Conservation (phyloP, 495 filamentous ascomycete genomes). For the Diplogelasinospora grovesii region DNA sequence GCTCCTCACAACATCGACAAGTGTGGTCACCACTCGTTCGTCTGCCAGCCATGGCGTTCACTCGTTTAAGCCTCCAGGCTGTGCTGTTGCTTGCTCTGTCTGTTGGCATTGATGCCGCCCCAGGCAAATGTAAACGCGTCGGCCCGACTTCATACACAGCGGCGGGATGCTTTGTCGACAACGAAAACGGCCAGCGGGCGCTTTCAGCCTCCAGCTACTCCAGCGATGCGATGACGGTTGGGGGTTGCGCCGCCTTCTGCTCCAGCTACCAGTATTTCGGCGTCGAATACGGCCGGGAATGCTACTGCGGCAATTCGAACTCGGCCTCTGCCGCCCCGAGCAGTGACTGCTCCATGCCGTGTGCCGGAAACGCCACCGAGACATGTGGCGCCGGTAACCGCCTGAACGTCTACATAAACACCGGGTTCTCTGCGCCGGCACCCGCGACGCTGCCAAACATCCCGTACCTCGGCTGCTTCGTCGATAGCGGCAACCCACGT, state of each 20-base stretch:
- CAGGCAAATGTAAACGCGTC: too few species aligned
- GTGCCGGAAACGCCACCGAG: slow-evolving; percentile 35
- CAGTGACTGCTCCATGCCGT: slow-evolving; percentile 40
- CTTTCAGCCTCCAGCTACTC: slow-evolving; percentile 48
- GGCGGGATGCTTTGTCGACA: slow-evolving; percentile 12
- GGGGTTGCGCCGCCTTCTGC: slow-evolving; percentile 53
- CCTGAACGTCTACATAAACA: slow-evolving; percentile 40
- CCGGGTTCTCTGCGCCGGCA: slow-evolving; percentile 2
- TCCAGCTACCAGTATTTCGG: slow-evolving; percentile 30
- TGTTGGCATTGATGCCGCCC: too few species aligned
- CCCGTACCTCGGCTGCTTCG: slow-evolving; percentile 15
- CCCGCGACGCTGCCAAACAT: slow-evolving; percentile 3
- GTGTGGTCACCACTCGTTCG: too few species aligned
- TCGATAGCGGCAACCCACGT: slow-evolving; percentile 9
- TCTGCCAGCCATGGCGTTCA: too few species aligned
- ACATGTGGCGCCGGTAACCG: slow-evolving; percentile 41
- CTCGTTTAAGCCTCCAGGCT: too few species aligned
- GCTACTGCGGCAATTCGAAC: slow-evolving; percentile 29
- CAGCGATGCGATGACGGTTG: slow-evolving; percentile 51
- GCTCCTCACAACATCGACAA: too few species aligned
- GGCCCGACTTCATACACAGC: too few species aligned
- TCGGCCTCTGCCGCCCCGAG: background rate
- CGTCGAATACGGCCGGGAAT: slow-evolving; percentile 19
- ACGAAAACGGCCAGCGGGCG: slow-evolving; percentile 38
- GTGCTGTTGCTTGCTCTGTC: too few species aligned